phyloP scores from a whole-genome alignment of 768 basidiomycete genomes.

The Naganishia vishniacii region DNA sequence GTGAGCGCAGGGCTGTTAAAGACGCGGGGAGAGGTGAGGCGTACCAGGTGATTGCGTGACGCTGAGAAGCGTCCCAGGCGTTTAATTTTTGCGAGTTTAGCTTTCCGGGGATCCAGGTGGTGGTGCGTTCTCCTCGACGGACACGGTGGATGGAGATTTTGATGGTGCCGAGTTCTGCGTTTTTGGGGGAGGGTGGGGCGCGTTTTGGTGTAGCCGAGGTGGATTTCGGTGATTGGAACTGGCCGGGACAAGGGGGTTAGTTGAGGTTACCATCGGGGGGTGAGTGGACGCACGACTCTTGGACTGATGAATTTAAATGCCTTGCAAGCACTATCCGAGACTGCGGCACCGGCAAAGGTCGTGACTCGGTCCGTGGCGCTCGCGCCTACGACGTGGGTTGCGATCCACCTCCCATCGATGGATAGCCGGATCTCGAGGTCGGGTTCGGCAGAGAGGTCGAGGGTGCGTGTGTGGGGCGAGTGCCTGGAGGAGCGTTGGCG shows the following conservation, averaged over 20 bases:
- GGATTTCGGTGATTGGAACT: no score
- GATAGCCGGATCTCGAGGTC: background rate
- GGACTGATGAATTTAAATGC: background rate
- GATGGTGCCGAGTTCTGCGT: background rate
- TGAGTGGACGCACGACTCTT: background rate
- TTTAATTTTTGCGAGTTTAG: background rate
- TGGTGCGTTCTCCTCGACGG: background rate
- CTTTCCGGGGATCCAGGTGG: background rate
- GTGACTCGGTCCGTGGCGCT: background rate
- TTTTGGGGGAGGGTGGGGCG: no score
- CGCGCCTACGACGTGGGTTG: background rate
- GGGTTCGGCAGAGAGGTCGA: background rate
- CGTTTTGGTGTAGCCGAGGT: no score
- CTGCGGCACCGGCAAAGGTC: background rate
- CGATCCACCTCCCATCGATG: background rate
- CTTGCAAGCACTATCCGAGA: background rate
- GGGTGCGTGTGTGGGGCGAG: background rate
- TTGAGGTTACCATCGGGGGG: no score
- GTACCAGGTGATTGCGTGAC: background rate
- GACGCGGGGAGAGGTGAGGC: background rate
- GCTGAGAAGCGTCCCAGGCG: no score
- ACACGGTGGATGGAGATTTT: slow-evolving; percentile 1
- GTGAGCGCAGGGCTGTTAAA: no score
- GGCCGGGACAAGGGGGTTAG: no score
- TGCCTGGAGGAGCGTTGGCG: background rate